A percentile compares a stretch with the other conserved stretches of the same genome.
phyloP scores from a whole-genome alignment of 768 basidiomycete species.

The Candolleomyces aberdarensis region DNA sequence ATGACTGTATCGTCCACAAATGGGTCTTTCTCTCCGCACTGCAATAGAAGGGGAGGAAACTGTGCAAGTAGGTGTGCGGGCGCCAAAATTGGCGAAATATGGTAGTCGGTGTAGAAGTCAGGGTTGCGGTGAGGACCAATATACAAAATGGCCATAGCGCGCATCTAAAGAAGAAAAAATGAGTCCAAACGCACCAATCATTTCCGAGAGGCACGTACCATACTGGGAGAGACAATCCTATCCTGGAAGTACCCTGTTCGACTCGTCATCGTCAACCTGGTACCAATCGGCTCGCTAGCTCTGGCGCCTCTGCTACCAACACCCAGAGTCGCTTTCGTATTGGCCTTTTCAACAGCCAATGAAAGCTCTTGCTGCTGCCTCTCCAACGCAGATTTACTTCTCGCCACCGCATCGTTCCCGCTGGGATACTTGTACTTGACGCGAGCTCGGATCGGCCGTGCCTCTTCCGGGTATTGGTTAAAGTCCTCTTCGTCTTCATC shows the following conservation, averaged over 20 bases:
- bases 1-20: slow-evolving; percentile 98
- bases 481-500: slow-evolving; percentile 41
- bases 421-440: slow-evolving; percentile 57
- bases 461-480: slow-evolving; percentile 55
- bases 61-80: slow-evolving; percentile 81
- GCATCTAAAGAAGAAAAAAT: slow-evolving; percentile 69
- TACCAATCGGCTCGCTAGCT: slow-evolving; percentile 68
- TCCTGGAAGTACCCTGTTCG: slow-evolving; percentile 93
- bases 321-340: slow-evolving; percentile 40
- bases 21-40: slow-evolving; percentile 91
- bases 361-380: slow-evolving; percentile 51
- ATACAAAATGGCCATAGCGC: slow-evolving; percentile 97
- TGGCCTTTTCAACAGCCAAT: slow-evolving; percentile 48
- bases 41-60: slow-evolving; percentile 91
- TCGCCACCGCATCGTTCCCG: slow-evolving; percentile 18
- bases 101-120: slow-evolving; percentile 93
- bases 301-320: slow-evolving; percentile 26
- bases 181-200: neutral
- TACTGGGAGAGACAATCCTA: slow-evolving; percentile 88
- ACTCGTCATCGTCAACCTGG: slow-evolving; percentile 92
- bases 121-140: slow-evolving; percentile 93
- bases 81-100: slow-evolving; percentile 92
- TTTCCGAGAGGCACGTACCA: slow-evolving; percentile 55
- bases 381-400: slow-evolving; percentile 41
- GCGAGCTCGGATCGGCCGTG: slow-evolving; percentile 72